Evolutionary conservation across 2,329 filamentous ascomycete species (phyloP).

Genomic region (Paecilomyces sp.): DNA sequence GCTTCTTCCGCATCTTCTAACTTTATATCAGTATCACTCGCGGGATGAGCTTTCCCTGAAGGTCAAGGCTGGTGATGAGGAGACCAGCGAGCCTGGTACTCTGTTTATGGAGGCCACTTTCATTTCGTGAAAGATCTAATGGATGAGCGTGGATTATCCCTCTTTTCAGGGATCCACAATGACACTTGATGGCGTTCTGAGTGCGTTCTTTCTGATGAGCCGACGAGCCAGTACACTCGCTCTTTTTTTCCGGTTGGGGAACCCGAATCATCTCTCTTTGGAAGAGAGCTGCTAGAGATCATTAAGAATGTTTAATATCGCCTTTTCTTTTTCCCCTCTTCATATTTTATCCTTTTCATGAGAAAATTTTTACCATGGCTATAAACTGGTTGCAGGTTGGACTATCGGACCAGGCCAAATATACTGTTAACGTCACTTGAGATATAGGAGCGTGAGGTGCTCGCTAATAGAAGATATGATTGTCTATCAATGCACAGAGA

Average conservation of each 20-base stretch:
- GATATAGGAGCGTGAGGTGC: neutral
- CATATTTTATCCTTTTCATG: neutral
- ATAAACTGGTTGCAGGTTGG: neutral
- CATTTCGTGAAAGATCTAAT: constrained; percentile 55
- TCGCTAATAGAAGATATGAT: neutral
- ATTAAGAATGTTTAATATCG: neutral
- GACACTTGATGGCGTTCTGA: constrained; percentile 18
- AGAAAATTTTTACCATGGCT: neutral
- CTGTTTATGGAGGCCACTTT: constrained; percentile 93
- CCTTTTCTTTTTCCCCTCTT: neutral
- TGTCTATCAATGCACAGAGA: neutral
- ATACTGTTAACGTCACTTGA: neutral
- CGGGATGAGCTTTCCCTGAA: constrained; percentile 63
- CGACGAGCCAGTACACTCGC: neutral
- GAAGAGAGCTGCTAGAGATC: neutral
- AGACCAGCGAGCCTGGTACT: constrained; percentile 67
- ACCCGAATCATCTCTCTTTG: neutral
- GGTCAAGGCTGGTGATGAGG: constrained; percentile 75
- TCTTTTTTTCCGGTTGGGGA: neutral
- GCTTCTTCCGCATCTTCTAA: constrained; percentile 8
- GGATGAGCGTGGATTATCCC: constrained; percentile 18
- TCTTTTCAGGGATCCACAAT: constrained; percentile 11
- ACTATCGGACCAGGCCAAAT: neutral
- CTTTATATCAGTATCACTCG: constrained; percentile 58
- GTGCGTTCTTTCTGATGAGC: neutral